Evolutionary conservation across 805 yeast species (phyloP).

Genomic region (Candida schatavii): DNA sequence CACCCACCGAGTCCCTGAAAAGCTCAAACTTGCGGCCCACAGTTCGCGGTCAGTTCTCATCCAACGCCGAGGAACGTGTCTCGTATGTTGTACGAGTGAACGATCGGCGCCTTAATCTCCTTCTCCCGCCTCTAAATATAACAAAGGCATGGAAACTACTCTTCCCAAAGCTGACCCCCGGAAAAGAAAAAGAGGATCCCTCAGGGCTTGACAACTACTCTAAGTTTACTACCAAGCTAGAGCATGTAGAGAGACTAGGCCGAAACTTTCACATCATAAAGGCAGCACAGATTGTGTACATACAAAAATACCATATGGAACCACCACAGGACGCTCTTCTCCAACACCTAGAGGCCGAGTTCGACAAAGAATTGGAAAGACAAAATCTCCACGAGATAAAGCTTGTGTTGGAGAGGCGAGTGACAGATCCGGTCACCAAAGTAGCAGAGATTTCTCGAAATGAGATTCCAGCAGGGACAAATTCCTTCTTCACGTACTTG

Average conservation of each 20-base stretch:
- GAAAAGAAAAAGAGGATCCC: too few relatives aligned
- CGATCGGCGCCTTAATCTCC: background rate
- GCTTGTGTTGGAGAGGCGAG: background rate
- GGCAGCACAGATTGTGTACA: slow-evolving; percentile 2
- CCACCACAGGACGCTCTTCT: background rate
- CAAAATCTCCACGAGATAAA: background rate
- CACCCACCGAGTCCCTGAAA: too few relatives aligned
- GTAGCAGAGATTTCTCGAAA: background rate
- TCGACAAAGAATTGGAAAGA: slow-evolving; percentile 1
- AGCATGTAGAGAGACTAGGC: slow-evolving; percentile 1
- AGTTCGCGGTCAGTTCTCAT: too few relatives aligned
- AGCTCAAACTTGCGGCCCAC: too few relatives aligned
- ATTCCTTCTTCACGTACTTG: slow-evolving; percentile 1
- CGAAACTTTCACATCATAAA: background rate
- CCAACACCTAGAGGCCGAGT: background rate
- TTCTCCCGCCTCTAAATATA: background rate
- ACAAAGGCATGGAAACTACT: background rate
- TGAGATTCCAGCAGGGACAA: background rate
- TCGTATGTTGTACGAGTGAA: background rate
- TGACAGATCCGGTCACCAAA: background rate
- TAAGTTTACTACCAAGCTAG: background rate
- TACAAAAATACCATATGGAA: slow-evolving; percentile 1
- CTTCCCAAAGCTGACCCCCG: too few relatives aligned
- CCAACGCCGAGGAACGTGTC: too few relatives aligned
- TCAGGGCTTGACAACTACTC: too few relatives aligned